These are phyloP conservation scores for Drechslerella coelobrocha DNA, from an alignment of 2,329 filamentous ascomycete species.

Conservation along the genomic window DNA sequence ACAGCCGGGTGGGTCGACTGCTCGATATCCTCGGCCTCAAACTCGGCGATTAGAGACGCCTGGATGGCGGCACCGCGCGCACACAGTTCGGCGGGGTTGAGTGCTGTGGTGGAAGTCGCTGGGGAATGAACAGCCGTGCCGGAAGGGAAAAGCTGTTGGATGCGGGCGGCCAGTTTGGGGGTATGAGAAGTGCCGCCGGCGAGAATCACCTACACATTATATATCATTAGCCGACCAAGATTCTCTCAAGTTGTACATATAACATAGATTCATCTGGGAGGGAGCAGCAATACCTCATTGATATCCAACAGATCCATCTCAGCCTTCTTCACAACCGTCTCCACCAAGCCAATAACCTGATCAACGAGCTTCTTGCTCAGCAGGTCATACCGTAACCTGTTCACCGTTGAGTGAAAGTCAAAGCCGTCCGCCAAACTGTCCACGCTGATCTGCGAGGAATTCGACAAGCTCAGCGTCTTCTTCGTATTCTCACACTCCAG, in stretches of 20 bases:
- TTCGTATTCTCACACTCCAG: slow-evolving; percentile 89
- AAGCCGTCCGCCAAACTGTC: slow-evolving; percentile 87
- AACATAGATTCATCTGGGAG: not conserved
- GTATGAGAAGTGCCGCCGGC: slow-evolving; percentile 92
- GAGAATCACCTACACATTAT: slow-evolving; percentile 73
- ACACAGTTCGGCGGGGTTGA: slow-evolving; percentile 92
- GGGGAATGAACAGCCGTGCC: slow-evolving; percentile 81
- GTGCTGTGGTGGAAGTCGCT: slow-evolving; percentile 74
- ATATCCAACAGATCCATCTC: slow-evolving; percentile 89
- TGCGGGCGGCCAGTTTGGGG: slow-evolving; percentile 84
- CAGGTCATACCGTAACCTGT: slow-evolving; percentile 90
- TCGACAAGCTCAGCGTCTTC: slow-evolving; percentile 86
- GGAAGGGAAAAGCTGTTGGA: slow-evolving; percentile 80
- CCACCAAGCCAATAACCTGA: slow-evolving; percentile 83
- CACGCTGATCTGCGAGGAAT: slow-evolving; percentile 87
- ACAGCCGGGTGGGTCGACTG: slow-evolving; percentile 95
- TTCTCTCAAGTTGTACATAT: slow-evolving; percentile 23
- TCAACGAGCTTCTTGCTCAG: slow-evolving; percentile 84
- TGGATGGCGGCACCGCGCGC: slow-evolving; percentile 93
- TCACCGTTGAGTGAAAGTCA: slow-evolving; percentile 90
- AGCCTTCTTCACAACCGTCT: slow-evolving; percentile 87
- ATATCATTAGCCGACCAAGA: not conserved
- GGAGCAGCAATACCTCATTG: slow-evolving; percentile 67
- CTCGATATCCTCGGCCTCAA: slow-evolving; percentile 90
- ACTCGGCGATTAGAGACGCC: slow-evolving; percentile 91